Base-by-base conservation (phyloP, 345 rosid species). In the Kernera saxatilis region DNA sequence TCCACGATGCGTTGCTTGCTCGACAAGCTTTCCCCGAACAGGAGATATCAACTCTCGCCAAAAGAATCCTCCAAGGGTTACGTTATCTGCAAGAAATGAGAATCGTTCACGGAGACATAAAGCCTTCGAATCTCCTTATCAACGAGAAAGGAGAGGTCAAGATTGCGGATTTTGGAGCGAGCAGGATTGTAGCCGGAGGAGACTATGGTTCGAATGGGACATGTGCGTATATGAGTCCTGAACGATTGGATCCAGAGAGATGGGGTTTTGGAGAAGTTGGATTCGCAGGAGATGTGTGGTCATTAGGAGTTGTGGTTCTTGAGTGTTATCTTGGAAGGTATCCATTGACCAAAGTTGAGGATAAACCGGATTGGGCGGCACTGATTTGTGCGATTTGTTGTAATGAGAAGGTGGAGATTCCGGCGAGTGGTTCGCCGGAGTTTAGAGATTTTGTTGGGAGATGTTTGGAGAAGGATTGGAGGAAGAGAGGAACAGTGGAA, bases 171-270 rank as follows among this genome's bases (percentile, higher is more conserved):
- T 89, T 87, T 17, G 88, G 96, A 7, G 96, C 76, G 33, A 87
- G 92, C 4, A 75, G 74, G 80, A 61, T 82, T 8, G 75, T 76
- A 25, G 75, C 65, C 1, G 77, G 80, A 81, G 18, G 37, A 70
- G 14, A 74, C 45, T 41, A 70, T 76, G 82, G 32, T 33, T 72
- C 57, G 1, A 64, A 36, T 37, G 91, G 96, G 15, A 87, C 96
- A 1, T 80, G 85, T 62, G 91, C 88, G 19, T 87, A 84, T 53
- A 90, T 86, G 93, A 87, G 91, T 61, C 89, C 89, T 0, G 93
- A 87, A 67, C 78, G 91, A 53, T 25, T 86, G 12, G 90, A 87
- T 70, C 85, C 82, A 7, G 85, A 84, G 18, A 53, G 73, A 35
- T 87, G 87, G 88, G 84, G 85, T 6, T 77, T 56, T 18, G 50